Evolutionary conservation across 2,329 filamentous ascomycete genomes (phyloP).

Genomic region (Corinectria fuckeliana): DNA sequence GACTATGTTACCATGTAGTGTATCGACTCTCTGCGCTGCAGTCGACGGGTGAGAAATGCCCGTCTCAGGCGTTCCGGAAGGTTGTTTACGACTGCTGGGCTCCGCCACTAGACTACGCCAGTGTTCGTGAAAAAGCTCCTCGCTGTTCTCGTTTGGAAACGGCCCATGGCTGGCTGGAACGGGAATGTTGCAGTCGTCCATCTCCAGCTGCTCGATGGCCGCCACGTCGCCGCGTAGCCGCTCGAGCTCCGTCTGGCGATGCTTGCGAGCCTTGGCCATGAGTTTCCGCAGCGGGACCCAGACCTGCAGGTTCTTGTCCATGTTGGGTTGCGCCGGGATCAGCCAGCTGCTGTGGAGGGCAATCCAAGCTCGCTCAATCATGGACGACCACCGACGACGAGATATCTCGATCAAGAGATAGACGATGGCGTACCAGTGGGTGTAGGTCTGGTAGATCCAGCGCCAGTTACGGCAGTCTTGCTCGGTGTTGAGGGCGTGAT

Average conservation of each 20-base stretch:
- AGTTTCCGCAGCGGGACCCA: slow-evolving; percentile 51
- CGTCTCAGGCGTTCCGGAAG: fast-evolving
- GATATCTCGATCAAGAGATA: slow-evolving; percentile 61
- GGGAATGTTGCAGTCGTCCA: slow-evolving; percentile 35
- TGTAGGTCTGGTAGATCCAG: slow-evolving; percentile 66
- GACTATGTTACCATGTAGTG: not conserved
- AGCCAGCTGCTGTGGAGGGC: slow-evolving; percentile 54
- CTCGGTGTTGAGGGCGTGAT: slow-evolving; percentile 59
- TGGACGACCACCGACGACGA: slow-evolving; percentile 52
- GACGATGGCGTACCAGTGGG: slow-evolving; percentile 64
- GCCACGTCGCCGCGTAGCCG: slow-evolving; percentile 40
- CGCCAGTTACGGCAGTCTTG: slow-evolving; percentile 57
- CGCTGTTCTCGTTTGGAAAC: not conserved
- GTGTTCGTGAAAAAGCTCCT: slow-evolving; percentile 15
- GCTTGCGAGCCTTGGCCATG: slow-evolving; percentile 46
- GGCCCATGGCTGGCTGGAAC: slow-evolving; percentile 42
- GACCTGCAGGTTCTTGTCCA: slow-evolving; percentile 42
- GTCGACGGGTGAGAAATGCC: not conserved
- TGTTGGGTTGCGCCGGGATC: slow-evolving; percentile 34
- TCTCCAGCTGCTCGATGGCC: slow-evolving; percentile 38
- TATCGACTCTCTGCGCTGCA: not conserved
- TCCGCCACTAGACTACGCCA: slow-evolving; percentile 21
- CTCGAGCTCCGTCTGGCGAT: slow-evolving; percentile 46
- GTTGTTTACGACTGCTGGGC: fast-evolving
- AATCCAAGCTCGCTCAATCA: slow-evolving; percentile 55